Evolutionary conservation across 2,329 filamentous ascomycete species (phyloP).

Genomic region (Colletotrichum falcatum): DNA sequence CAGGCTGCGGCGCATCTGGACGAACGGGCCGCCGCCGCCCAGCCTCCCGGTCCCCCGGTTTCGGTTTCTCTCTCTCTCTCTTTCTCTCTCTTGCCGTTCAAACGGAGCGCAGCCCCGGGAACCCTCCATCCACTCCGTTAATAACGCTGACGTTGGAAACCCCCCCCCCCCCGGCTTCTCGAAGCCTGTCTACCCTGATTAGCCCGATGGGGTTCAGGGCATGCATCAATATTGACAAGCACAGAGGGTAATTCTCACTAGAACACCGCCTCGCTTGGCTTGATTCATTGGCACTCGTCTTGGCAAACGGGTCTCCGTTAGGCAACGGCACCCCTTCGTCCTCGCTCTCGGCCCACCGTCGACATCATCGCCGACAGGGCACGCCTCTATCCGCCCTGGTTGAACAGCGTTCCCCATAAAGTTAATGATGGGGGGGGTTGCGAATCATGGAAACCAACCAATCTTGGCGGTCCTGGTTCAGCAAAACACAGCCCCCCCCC

Average conservation of each 20-base stretch:
- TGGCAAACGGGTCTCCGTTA: background rate
- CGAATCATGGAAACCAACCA: background rate
- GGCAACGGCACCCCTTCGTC: background rate
- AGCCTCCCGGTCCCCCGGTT: conserved; percentile 19
- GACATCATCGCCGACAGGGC: conserved; percentile 20
- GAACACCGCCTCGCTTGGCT: background rate
- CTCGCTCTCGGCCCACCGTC: conserved; percentile 17
- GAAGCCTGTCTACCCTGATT: background rate
- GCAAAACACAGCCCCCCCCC: background rate
- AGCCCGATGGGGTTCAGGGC: background rate
- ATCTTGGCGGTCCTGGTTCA: background rate
- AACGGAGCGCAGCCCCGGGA: background rate
- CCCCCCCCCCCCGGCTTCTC: background rate
- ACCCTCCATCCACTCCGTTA: background rate
- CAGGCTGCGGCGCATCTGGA: background rate
- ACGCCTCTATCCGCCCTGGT: background rate
- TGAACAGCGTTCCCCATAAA: conserved; percentile 1
- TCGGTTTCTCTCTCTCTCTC: background rate
- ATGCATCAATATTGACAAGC: background rate
- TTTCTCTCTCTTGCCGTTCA: background rate
- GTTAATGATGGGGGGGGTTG: background rate
- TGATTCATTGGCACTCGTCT: background rate
- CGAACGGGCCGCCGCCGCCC: background rate
- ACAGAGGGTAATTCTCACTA: background rate
- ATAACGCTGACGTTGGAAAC: background rate